Evolutionary conservation across 1,284 basidiomycete species (phyloP).

Genomic region (Ustilago vetiveriae): DNA sequence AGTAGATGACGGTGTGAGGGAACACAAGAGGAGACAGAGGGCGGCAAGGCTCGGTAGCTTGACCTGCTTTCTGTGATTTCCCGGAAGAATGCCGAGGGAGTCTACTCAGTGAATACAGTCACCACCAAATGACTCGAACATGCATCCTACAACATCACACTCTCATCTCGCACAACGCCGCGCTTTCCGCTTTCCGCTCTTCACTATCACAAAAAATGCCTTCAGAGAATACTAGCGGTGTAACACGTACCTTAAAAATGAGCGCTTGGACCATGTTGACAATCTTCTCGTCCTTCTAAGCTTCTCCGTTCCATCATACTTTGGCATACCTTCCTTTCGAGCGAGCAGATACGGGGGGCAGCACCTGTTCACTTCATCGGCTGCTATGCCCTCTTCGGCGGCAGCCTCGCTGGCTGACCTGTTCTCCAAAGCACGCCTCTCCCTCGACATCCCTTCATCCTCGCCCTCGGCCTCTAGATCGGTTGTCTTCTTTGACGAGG

Average conservation of each 20-base stretch:
- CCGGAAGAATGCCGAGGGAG: constrained; percentile 1
- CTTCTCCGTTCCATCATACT: background rate
- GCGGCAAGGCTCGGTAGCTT: too few species aligned
- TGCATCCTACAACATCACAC: background rate
- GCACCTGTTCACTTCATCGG: background rate
- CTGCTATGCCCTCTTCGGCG: constrained; percentile 18
- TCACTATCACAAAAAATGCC: too few species aligned
- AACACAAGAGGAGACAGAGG: too few species aligned
- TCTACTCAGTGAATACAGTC: too few species aligned
- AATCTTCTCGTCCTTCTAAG: constrained; percentile 8
- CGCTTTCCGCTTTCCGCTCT: too few species aligned
- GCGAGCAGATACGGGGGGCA: too few species aligned
- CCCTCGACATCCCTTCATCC: constrained; percentile 18
- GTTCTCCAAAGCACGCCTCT: constrained; percentile 31
- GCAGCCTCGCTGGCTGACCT: constrained; percentile 26
- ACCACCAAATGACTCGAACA: constrained; percentile 20
- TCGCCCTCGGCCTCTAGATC: constrained; percentile 11
- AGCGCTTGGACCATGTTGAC: constrained; percentile 3
- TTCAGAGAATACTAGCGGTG: too few species aligned
- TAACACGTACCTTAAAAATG: too few species aligned
- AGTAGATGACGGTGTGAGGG: background rate
- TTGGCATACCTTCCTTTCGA: too few species aligned
- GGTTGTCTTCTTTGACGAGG: constrained; percentile 40
- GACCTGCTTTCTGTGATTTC: background rate
- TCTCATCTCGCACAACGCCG: background rate